These are phyloP conservation scores for Prunus padus DNA, from an alignment of 306 rosid genomes.

Conservation along the genomic window DNA sequence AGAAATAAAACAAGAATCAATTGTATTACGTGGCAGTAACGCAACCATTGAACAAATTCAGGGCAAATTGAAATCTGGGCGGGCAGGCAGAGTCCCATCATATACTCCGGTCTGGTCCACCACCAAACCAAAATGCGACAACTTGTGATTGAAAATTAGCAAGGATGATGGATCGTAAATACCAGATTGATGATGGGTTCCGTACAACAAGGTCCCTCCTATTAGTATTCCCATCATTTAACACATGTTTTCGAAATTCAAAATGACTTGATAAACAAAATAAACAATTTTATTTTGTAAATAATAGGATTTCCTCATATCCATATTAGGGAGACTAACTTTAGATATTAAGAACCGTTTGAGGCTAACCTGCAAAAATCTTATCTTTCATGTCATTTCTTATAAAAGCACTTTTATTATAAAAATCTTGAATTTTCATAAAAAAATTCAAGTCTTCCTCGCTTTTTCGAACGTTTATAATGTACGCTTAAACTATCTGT, in stretches of 20 bases:
- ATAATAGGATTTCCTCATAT: too few species aligned
- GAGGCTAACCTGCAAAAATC: too few species aligned
- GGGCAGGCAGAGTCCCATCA: neutral
- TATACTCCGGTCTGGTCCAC: neutral
- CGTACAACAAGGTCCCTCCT: neutral
- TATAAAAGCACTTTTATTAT: too few species aligned
- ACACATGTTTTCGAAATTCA: neutral
- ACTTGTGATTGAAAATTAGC: neutral
- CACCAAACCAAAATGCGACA: neutral
- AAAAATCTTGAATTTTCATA: too few species aligned
- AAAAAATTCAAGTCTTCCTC: too few species aligned
- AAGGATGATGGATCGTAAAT: neutral
- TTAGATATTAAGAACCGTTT: too few species aligned
- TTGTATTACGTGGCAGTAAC: slow-evolving; percentile 2
- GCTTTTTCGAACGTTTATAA: too few species aligned
- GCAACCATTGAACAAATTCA: neutral
- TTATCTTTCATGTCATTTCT: too few species aligned
- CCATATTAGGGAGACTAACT: too few species aligned
- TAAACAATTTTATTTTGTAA: too few species aligned
- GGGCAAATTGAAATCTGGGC: neutral
- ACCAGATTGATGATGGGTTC: neutral
- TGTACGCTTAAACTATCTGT: too few species aligned
- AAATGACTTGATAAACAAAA: too few species aligned
- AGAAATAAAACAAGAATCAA: neutral
- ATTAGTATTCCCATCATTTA: neutral